Base-by-base conservation (phyloP, 352 stramenopile species). In the Plasmopara halstedii region DNA sequence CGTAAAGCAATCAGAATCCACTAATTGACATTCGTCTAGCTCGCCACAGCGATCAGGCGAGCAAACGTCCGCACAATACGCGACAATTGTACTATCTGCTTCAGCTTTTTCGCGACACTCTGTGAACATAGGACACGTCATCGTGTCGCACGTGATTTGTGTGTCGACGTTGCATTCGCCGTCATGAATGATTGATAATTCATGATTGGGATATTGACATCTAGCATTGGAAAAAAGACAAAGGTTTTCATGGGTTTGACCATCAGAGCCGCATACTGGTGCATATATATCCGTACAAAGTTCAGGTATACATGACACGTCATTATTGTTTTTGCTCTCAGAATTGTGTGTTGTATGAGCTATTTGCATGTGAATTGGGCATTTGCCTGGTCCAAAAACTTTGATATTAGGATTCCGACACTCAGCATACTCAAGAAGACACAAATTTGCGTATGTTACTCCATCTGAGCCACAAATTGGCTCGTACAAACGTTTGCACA, bases 371-470 rank as follows among this genome's bases (percentile, higher is more conserved):
- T 69, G 36, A 0, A 51, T 33, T 1, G 58, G 26, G 31, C 70
- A 83, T 27, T 79, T 77, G 14, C 73, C 70, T 18, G 64, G 39
- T 47, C 51, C 38, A 8, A 83, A 50, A 19, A 56, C 48, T 21
- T 62, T 54, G 0, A 85, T 42, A 6, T 34, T 48, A 0, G 67
- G 48, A 19, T 70, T 70, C 8, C 59, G 40, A 44, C 77, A 86
- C 18, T 27, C 42, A 3, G 62, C 70, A 42, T 69, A 77, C 19
- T 75, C 59, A 0, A 88, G 46, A 9, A 85, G 50, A 38, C 77
- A 88, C 35, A 53, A 18, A 35, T 81, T 88, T 2, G 62, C 59
- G 63, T 85, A 88, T 6, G 77, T 88, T 18, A 76, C 38, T 5
- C 58, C 58, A 46, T 88, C 67, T 0, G 73, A 85, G 15, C 77